Conservation (phyloP, 495 filamentous ascomycete species). For the Talaromyces ruber region DNA sequence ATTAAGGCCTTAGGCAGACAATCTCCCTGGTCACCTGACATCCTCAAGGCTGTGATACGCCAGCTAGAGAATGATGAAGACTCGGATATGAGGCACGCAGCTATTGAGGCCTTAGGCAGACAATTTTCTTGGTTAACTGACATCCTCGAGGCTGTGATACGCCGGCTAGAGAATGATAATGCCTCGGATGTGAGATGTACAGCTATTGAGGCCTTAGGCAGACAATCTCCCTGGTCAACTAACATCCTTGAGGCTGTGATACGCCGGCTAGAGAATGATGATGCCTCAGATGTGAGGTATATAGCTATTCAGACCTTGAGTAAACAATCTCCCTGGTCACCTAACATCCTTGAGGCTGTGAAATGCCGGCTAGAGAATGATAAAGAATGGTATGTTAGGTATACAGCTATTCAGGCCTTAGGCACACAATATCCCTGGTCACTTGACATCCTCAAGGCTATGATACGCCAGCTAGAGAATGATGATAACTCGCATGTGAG, state of each 20-base stretch:
- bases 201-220: not conserved
- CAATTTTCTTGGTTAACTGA: not conserved
- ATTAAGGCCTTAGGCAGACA: not conserved
- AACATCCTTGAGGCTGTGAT: not conserved
- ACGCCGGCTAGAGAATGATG: not conserved
- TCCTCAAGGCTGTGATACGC: not conserved
- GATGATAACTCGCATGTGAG: not conserved
- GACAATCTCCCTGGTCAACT: not conserved
- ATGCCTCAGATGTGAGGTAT: not conserved
- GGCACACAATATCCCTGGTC: not conserved
- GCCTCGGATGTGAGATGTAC: not conserved
- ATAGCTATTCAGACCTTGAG: not conserved
- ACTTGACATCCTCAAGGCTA: not conserved
- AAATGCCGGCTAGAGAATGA: not conserved
- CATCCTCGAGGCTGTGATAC: not conserved
- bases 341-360: not conserved
- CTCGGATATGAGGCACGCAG: not conserved
- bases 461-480: not conserved
- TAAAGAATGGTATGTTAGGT: too few species aligned
- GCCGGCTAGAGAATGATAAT: not conserved
- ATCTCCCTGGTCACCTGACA: not conserved
- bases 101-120: not conserved
- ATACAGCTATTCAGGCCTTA: not conserved
- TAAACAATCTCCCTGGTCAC: not conserved
- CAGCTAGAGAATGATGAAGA: not conserved